These are phyloP conservation scores for Komagataea norvegica DNA, from an alignment of 1,139 yeast genomes.

Conservation along the genomic window DNA sequence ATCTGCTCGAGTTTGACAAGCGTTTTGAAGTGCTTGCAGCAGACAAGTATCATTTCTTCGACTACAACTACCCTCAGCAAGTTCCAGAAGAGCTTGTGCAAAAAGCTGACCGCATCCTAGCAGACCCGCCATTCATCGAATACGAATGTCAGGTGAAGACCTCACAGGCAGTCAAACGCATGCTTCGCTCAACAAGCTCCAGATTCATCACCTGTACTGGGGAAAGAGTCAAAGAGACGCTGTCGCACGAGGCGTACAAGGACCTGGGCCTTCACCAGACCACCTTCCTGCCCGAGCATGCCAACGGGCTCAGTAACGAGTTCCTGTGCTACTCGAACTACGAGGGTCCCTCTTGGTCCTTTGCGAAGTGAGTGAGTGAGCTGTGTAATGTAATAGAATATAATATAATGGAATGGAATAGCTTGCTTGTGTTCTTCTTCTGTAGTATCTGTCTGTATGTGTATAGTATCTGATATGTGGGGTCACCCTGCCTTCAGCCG, in stretches of 20 bases:
- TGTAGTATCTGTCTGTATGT: no score
- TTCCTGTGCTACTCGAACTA: constrained; percentile 80
- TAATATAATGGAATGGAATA: no score
- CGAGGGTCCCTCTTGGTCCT: constrained; percentile 53
- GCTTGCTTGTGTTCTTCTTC: no score
- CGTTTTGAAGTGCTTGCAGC: constrained; percentile 75
- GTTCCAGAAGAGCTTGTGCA: constrained; percentile 56
- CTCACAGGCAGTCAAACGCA: constrained; percentile 52
- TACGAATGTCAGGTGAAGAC: constrained; percentile 74
- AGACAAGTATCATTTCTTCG: constrained; percentile 64
- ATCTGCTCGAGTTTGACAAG: constrained; percentile 71
- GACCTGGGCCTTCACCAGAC: constrained; percentile 49
- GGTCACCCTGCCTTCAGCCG: no score
- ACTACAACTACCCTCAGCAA: constrained; percentile 63
- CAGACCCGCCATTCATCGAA: constrained; percentile 87
- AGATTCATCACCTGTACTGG: constrained; percentile 77
- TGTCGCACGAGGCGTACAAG: constrained; percentile 53
- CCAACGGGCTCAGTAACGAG: constrained; percentile 82
- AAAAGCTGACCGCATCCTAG: constrained; percentile 66
- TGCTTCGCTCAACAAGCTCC: constrained; percentile 36
- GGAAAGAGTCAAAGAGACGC: constrained; percentile 70
- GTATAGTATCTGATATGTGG: no score
- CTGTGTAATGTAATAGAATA: no score
- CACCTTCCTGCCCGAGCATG: constrained; percentile 70
- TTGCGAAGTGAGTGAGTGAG: constrained; percentile 14